Conservation (phyloP, 257 asterid species). For the Solanum chiquidenum region DNA sequence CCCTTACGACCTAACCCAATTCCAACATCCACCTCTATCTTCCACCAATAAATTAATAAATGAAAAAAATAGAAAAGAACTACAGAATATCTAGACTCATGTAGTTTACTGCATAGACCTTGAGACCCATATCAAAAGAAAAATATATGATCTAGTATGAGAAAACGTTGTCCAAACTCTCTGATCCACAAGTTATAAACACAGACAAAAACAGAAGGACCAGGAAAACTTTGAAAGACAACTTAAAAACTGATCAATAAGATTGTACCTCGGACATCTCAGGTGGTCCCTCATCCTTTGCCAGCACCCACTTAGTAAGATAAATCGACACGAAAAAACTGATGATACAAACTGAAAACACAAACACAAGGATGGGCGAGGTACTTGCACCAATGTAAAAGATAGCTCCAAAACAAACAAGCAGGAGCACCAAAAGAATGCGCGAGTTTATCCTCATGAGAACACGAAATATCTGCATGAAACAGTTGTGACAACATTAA, state of each 20-base stretch:
- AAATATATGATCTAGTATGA: background rate
- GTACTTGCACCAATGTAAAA: slow-evolving; percentile 86
- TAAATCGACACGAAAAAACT: slow-evolving; percentile 69
- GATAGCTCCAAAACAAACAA: slow-evolving; percentile 60
- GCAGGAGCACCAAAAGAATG: slow-evolving; percentile 62
- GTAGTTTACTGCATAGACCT: background rate
- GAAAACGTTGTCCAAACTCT: background rate
- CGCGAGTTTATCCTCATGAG: slow-evolving; percentile 77
- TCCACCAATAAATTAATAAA: background rate
- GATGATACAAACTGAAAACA: slow-evolving; percentile 79
- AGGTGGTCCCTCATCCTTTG: slow-evolving; percentile 98
- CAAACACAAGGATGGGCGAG: slow-evolving; percentile 84
- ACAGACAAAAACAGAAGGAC: background rate
- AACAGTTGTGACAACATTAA: slow-evolving; percentile 4
- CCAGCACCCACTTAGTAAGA: slow-evolving; percentile 86
- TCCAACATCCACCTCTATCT: background rate
- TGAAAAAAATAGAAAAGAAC: background rate
- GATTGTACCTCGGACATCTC: slow-evolving; percentile 84
- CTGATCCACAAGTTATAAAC: background rate
- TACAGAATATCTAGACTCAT: background rate
- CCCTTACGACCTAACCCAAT: background rate
- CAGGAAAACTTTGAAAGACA: background rate
- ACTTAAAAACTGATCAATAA: slow-evolving; percentile 9
- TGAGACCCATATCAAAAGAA: background rate
- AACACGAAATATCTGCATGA: slow-evolving; percentile 72